Evolutionary conservation across 257 asterid species (phyloP).

Genomic region (Parsonsia alboflavescens): DNA sequence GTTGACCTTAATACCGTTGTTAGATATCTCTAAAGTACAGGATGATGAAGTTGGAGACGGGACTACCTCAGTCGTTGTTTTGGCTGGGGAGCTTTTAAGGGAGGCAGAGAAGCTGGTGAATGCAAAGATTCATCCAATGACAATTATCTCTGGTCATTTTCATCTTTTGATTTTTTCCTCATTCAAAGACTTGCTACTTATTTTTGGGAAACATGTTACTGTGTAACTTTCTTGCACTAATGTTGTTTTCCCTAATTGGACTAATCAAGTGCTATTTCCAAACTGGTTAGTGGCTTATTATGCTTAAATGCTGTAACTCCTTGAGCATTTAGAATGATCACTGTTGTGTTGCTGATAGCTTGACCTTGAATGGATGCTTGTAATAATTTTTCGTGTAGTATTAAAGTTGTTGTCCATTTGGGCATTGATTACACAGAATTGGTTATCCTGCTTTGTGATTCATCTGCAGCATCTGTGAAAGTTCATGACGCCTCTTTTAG

Average conservation of each 20-base stretch:
- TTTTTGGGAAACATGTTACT: background rate
- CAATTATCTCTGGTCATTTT: slow-evolving; percentile 68
- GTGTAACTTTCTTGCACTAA: background rate
- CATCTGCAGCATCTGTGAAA: background rate
- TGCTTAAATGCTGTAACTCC: background rate
- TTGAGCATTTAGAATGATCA: background rate
- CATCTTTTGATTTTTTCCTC: slow-evolving; percentile 2
- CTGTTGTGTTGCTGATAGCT: background rate
- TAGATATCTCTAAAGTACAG: slow-evolving; percentile 96
- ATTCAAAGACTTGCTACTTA: background rate
- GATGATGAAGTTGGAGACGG: slow-evolving; percentile 99
- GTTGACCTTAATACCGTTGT: slow-evolving; percentile 26
- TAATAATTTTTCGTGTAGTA: background rate
- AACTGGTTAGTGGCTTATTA: background rate
- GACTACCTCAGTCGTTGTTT: slow-evolving; percentile 92
- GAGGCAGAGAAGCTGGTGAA: slow-evolving; percentile 96
- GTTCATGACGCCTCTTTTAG: background rate
- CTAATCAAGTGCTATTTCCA: background rate
- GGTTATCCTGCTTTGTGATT: background rate
- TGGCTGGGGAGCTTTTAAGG: slow-evolving; percentile 96
- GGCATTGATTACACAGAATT: no score
- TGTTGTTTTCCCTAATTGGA: background rate
- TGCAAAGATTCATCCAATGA: slow-evolving; percentile 91
- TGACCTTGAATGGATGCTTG: background rate
- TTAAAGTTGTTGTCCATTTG: background rate